phyloP scores from a whole-genome alignment of 768 basidiomycete species.

The Bullera alba region DNA sequence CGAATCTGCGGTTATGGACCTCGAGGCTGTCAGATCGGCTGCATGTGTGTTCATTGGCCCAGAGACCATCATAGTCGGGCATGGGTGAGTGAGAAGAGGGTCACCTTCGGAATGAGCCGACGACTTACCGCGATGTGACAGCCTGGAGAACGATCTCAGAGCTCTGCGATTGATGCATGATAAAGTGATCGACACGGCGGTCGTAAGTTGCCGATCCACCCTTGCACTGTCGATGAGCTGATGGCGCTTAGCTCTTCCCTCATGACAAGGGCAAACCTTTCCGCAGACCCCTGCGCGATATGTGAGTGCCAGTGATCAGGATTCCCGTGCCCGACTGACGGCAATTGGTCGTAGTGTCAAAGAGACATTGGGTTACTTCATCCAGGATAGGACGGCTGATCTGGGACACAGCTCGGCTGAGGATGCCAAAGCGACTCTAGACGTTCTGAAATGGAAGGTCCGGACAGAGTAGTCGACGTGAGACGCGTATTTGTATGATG shows the following conservation, averaged over 20 bases:
- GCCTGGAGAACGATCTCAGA: constrained; percentile 87
- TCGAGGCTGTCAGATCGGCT: constrained; percentile 60
- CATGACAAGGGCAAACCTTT: constrained; percentile 71
- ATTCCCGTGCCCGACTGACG: background rate
- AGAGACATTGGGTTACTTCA: constrained; percentile 69
- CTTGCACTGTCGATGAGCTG: background rate
- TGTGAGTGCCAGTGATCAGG: constrained; percentile 52
- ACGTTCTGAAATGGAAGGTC: constrained; percentile 77
- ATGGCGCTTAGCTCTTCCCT: constrained; percentile 58
- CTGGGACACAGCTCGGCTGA: constrained; percentile 84
- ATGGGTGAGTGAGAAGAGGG: constrained; percentile 32
- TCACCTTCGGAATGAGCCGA: background rate
- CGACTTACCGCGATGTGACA: constrained; percentile 37
- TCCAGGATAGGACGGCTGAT: constrained; percentile 69
- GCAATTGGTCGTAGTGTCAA: constrained; percentile 55
- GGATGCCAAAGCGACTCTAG: constrained; percentile 80
- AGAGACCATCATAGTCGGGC: constrained; percentile 78
- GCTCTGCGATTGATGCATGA: constrained; percentile 79
- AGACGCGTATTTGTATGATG: too few species aligned
- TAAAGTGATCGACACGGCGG: constrained; percentile 75
- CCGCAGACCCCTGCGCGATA: constrained; percentile 68
- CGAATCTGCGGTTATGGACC: constrained; percentile 57
- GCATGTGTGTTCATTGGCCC: constrained; percentile 66
- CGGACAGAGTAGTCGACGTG: constrained; percentile 50
- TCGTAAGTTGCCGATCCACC: constrained; percentile 41